Evolutionary conservation across 2,329 filamentous ascomycete genomes (phyloP).

Genomic region (Leptographium procerum): DNA sequence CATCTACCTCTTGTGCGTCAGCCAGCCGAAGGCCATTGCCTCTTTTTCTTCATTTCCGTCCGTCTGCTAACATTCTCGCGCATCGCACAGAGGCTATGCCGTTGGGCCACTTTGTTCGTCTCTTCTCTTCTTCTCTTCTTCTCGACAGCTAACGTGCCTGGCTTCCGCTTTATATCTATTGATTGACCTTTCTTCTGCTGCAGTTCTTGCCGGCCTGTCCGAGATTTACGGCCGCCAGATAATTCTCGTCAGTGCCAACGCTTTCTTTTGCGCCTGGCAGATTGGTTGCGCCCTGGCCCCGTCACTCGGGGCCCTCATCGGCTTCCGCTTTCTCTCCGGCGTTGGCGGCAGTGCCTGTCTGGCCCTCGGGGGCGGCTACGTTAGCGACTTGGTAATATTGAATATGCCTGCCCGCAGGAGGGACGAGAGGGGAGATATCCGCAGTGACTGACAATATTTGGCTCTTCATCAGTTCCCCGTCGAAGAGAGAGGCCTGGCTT

Average conservation of each 20-base stretch:
- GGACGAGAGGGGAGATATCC: conserved; percentile 21
- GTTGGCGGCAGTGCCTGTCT: conserved; percentile 12
- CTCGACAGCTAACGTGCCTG: no score
- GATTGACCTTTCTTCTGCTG: conserved; percentile 18
- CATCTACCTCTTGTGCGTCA: conserved; percentile 40
- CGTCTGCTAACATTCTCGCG: background rate
- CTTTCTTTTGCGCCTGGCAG: conserved; percentile 52
- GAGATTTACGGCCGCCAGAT: conserved; percentile 30
- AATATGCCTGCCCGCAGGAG: no score
- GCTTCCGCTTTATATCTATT: conserved; percentile 22
- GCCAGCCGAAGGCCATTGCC: conserved; percentile 24
- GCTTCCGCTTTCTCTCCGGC: conserved; percentile 13
- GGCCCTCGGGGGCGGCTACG: conserved; percentile 10
- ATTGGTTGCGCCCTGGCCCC: conserved; percentile 54
- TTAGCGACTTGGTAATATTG: conserved; percentile 9
- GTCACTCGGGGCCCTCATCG: conserved; percentile 28
- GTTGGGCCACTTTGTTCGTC: conserved; percentile 48
- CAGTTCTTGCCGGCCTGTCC: conserved; percentile 21
- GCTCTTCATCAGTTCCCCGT: conserved; percentile 16
- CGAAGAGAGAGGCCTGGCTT: conserved; percentile 45
- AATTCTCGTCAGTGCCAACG: conserved; percentile 62
- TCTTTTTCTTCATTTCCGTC: background rate
- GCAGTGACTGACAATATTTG: background rate
- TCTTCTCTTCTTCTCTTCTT: no score
- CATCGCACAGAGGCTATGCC: conserved; percentile 35